Conservation (phyloP, 2,329 filamentous ascomycete species). For the Didymella pinodella region DNA sequence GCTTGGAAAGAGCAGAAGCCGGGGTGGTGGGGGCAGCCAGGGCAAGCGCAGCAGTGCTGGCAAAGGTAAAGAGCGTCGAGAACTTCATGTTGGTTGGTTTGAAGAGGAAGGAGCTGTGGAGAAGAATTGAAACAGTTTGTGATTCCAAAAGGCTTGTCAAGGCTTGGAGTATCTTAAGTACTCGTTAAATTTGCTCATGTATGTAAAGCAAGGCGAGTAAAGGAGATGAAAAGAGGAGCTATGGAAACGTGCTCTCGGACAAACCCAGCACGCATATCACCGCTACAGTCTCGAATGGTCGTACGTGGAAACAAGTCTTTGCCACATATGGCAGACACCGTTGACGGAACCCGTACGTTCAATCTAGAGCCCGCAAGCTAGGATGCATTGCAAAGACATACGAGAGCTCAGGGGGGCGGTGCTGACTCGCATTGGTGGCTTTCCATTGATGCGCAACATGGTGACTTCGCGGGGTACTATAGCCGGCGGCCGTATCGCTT, state of each 20-base stretch:
- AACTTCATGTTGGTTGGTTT: conserved; percentile 39
- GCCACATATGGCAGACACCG: conserved; percentile 7
- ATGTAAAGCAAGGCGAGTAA: conserved; percentile 3
- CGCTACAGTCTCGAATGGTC: conserved; percentile 10
- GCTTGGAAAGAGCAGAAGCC: conserved; percentile 38
- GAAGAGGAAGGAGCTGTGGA: neutral
- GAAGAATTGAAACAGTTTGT: conserved; percentile 2
- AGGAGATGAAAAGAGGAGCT: conserved; percentile 21
- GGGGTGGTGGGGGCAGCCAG: conserved; percentile 42
- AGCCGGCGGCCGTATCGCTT: conserved; percentile 19
- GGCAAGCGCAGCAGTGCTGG: conserved; percentile 40
- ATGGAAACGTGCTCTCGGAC: conserved; percentile 14
- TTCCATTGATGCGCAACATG: conserved; percentile 4
- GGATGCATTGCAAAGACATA: neutral
- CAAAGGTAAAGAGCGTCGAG: conserved; percentile 32
- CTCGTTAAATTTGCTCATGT: neutral
- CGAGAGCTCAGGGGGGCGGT: neutral
- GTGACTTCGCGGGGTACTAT: conserved; percentile 13
- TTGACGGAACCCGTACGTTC: neutral
- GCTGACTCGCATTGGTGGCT: conserved; percentile 28
- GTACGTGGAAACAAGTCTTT: conserved; percentile 19
- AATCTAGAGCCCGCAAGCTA: conserved; percentile 10
- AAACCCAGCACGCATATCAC: conserved; percentile 9
- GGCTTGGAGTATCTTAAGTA: conserved; percentile 26
- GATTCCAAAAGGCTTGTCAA: conserved; percentile 2